Evolutionary conservation across 768 basidiomycete species (phyloP), one percentile per base, ranked within the genome.

Genomic region (Trametes cubensis): DNA sequence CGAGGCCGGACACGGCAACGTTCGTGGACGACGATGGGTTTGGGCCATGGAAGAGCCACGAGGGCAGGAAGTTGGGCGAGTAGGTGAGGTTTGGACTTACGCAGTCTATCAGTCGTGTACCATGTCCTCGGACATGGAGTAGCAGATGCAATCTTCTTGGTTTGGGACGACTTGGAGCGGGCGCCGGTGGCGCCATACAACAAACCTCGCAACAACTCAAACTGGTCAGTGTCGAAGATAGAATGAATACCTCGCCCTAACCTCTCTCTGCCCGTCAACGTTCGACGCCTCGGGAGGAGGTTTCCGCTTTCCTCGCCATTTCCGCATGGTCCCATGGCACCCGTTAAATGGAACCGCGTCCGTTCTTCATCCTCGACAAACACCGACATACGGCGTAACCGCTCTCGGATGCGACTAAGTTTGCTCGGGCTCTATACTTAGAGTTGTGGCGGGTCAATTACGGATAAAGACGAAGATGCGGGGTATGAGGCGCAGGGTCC

Each of bases 1-100:
- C 68, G 26, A 54, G 68, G 39, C 65, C 66, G 10, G 69, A 69
- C 7, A 67, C 60, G 2, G 59, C 45, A 17, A 40, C 58, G 18
- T 62, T 53, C 25, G 41, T 59, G 20, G 60, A 59, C 25, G 69
- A 70, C 41, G 71, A 70, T 15, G 70, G 65, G 17, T 72, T 70
- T 50, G 71, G 65, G 13, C 63, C 63, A 11, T 72, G 71, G 71
- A 64, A 63, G 50, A 60, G 28, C 8, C 39, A 44, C 3, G 55
- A 26, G 25, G 21, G 21, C 38, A 52, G 40, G 41, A 59, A 55
- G 58, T 38, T 59, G 49, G 18, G 14, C 44, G 41, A n/a, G 28
- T 59, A 59, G 41, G 40, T 50, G 44, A 34, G 58, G n/a, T 41
- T 4, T 11, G 26, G 49, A 45, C 23, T n/a, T 6, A 13, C 11